phyloP scores from a whole-genome alignment of 2,329 filamentous ascomycete species.

The Colletotrichum tamarilloi region DNA sequence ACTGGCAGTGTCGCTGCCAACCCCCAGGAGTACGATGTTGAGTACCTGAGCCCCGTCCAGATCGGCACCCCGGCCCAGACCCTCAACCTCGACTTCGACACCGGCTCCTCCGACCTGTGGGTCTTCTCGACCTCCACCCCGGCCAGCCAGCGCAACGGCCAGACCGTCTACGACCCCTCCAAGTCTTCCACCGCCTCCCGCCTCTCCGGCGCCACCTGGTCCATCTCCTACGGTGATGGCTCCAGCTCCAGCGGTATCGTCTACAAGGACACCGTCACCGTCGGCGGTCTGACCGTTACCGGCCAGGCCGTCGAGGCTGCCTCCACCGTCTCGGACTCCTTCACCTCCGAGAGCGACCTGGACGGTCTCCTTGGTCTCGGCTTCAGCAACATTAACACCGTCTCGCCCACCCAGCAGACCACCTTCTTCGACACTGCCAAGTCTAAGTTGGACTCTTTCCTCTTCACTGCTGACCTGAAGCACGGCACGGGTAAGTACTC shows the following conservation, averaged over 20 bases:
- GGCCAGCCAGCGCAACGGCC: slow-evolving; percentile 39
- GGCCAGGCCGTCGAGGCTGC: slow-evolving; percentile 46
- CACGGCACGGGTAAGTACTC: slow-evolving; percentile 35
- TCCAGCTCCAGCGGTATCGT: slow-evolving; percentile 44
- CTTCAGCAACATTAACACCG: slow-evolving; percentile 59
- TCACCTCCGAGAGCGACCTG: slow-evolving; percentile 39
- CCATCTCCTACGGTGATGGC: slow-evolving; percentile 47
- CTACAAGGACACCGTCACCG: slow-evolving; percentile 44
- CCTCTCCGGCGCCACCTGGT: slow-evolving; percentile 43
- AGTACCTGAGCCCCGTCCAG: slow-evolving; percentile 52
- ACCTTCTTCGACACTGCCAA: slow-evolving; percentile 42
- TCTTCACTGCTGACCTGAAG: slow-evolving; percentile 37
- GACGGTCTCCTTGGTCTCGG: slow-evolving; percentile 77
- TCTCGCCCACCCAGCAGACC: slow-evolving; percentile 44
- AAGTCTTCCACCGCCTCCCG: slow-evolving; percentile 43
- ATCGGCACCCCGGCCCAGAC: slow-evolving; percentile 57
- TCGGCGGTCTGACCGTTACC: slow-evolving; percentile 43
- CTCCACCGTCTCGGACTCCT: slow-evolving; percentile 40
- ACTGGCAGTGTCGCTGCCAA: slow-evolving; percentile 44
- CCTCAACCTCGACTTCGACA: slow-evolving; percentile 57
- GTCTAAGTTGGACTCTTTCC: slow-evolving; percentile 22
- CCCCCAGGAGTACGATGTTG: slow-evolving; percentile 45
- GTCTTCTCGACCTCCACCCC: slow-evolving; percentile 46
- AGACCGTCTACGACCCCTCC: slow-evolving; percentile 44
- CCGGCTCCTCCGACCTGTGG: slow-evolving; percentile 56